phyloP scores from a whole-genome alignment of 2,329 filamentous ascomycete genomes.

The Mariannaea sp. region DNA sequence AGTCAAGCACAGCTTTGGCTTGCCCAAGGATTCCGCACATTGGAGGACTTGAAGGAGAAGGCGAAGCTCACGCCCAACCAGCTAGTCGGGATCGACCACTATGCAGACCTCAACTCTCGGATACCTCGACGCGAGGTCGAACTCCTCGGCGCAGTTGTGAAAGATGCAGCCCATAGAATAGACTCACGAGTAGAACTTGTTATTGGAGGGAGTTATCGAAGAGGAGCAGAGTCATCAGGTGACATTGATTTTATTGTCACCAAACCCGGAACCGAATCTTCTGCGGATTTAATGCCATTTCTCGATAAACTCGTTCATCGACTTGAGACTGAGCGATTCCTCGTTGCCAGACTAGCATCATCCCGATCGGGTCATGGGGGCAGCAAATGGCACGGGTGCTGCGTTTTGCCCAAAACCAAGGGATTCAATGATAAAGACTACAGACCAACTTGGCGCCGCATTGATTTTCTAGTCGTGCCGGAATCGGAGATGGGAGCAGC shows the following conservation, averaged over 20 bases:
- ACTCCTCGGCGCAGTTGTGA: constrained; percentile 69
- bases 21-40: constrained; percentile 71
- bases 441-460: constrained; percentile 70
- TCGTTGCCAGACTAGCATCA: constrained; percentile 71
- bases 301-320: constrained; percentile 65
- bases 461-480: constrained; percentile 85
- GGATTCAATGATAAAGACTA: constrained; percentile 43
- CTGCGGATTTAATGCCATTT: constrained; percentile 63
- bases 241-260: constrained; percentile 90
- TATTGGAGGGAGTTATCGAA: constrained; percentile 82
- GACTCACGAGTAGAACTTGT: constrained; percentile 71
- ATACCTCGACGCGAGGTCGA: constrained; percentile 81
- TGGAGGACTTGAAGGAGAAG: constrained; percentile 69
- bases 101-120: constrained; percentile 75
- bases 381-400: constrained; percentile 89
- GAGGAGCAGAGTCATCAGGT: constrained; percentile 73
- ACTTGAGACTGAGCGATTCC: constrained; percentile 66
- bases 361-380: constrained; percentile 55
- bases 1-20: constrained; percentile 77
- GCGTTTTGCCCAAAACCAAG: constrained; percentile 61
- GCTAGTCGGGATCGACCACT: constrained; percentile 76
- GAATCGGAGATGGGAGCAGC: constrained; percentile 80
- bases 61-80: constrained; percentile 72
- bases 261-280: constrained; percentile 59
- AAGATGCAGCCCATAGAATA: constrained; percentile 58